Conservation (phyloP, 805 yeast species). For the Starmerella vitae region DNA sequence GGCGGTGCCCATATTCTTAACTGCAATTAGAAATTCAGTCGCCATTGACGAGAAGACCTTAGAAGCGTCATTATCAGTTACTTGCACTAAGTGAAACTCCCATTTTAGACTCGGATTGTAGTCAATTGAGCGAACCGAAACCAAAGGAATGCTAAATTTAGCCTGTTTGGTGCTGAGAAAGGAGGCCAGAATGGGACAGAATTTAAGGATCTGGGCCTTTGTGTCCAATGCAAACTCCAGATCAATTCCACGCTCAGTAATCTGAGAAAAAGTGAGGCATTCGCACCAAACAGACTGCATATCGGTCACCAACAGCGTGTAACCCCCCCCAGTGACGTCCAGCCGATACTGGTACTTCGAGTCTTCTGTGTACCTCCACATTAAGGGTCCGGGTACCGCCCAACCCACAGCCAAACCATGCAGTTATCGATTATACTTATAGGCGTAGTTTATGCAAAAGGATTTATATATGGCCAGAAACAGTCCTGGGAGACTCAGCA, state of each 20-base stretch:
- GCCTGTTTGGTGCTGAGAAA: neutral
- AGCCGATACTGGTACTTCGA: conserved; percentile 3
- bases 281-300: conserved; percentile 3
- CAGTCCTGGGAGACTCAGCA: conserved; percentile 1
- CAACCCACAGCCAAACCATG: too few relatives aligned
- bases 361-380: conserved; percentile 5
- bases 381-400: neutral
- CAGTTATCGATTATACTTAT: too few relatives aligned
- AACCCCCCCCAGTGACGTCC: conserved; percentile 1
- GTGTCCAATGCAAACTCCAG: conserved; percentile 7
- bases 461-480: too few relatives aligned
- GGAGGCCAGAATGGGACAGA: conserved; percentile 1
- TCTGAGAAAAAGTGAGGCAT: neutral
- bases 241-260: conserved; percentile 5
- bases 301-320: conserved; percentile 5
- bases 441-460: too few relatives aligned
- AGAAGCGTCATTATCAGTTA: neutral
- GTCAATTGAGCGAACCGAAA: neutral
- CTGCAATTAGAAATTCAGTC: conserved; percentile 1
- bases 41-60: neutral
- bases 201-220: conserved; percentile 1
- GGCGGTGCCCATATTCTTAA: neutral
- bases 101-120: conserved; percentile 3
- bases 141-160: neutral
- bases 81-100: neutral